Evolutionary conservation across 768 basidiomycete genomes (phyloP), one percentile per base, ranked within the genome.

Genomic region (Suillus variegatus): DNA sequence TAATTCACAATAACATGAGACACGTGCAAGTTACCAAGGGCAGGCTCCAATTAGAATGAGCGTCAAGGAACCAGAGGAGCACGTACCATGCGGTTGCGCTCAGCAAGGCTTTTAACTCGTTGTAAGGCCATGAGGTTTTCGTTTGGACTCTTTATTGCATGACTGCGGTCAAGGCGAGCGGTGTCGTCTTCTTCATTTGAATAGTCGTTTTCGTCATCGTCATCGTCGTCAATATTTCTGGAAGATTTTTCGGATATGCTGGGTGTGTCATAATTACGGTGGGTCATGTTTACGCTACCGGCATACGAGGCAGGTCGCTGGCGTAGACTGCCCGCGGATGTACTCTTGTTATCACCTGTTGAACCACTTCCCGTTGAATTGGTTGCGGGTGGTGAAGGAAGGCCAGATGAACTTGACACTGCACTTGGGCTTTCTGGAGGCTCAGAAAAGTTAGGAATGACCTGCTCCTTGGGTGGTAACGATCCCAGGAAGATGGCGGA

Each of bases 321-420:
- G 67, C 81, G 79, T 66, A 80, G 64, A 70, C 80, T 81, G 66
- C 80, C 81, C 61, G 77, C 75, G 65, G 74, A 74, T 6, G 75
- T 77, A 66, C 81, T 84, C 61, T 76, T 79, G 55, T 83, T 83
- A 76, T 88, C 88, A 51, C 88, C 88, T 5, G 86, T 88, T 70
- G 90, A 91, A 44, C 90, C 90, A 74, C 91, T 92, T 41, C 90
- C 91, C 2, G 91, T 93, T 13, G 92, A 93, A 73, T 93, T 93
- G 22, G 93, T 92, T 35, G 91, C 92, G 51, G 93, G 93, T 0
- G 93, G 93, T 28, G 91, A 93, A 1, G 93, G 92, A 6, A 94
- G 75, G 7, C 92, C 92, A 6, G 90, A 91, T 64, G 82, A 79
- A 67, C 72, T 74, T 5, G 87, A 82, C 64, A 82, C 75, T 41